Evolutionary conservation across 768 basidiomycete species (phyloP).

Genomic region (Strobilomyces confusus): DNA sequence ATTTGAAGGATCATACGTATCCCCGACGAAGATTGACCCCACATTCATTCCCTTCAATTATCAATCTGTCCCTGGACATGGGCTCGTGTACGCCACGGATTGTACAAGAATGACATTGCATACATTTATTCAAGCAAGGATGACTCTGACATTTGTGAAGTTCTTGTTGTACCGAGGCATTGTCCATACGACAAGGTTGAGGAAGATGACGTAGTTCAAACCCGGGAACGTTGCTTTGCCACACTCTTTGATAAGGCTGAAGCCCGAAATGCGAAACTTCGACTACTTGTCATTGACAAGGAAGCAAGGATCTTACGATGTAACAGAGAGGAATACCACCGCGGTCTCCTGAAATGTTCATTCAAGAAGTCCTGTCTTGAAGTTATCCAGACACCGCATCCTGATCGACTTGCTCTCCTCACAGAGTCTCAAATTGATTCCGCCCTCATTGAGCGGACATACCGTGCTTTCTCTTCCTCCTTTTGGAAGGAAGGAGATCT

Average conservation of each 20-base stretch:
- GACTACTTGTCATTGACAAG: neutral
- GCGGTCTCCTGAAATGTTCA: neutral
- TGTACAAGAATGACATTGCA: neutral
- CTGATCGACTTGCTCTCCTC: neutral
- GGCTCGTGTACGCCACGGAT: neutral
- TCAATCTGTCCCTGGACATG: neutral
- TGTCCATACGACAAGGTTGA: neutral
- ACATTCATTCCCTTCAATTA: neutral
- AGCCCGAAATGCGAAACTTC: neutral
- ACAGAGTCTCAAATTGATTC: neutral
- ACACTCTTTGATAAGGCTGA: neutral
- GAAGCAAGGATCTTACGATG: neutral
- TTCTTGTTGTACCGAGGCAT: neutral
- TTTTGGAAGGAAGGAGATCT: neutral
- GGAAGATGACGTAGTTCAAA: neutral
- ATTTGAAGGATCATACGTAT: neutral
- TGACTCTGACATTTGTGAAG: neutral
- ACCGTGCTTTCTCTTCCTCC: neutral
- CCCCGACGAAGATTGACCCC: neutral
- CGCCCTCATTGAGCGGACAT: neutral
- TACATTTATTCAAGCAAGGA: neutral
- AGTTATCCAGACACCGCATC: neutral
- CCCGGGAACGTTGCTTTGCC: neutral
- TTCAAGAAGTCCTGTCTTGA: neutral
- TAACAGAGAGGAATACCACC: neutral